Base-by-base conservation (phyloP, 2,329 filamentous ascomycete species). In the Epichloe uncinata region DNA sequence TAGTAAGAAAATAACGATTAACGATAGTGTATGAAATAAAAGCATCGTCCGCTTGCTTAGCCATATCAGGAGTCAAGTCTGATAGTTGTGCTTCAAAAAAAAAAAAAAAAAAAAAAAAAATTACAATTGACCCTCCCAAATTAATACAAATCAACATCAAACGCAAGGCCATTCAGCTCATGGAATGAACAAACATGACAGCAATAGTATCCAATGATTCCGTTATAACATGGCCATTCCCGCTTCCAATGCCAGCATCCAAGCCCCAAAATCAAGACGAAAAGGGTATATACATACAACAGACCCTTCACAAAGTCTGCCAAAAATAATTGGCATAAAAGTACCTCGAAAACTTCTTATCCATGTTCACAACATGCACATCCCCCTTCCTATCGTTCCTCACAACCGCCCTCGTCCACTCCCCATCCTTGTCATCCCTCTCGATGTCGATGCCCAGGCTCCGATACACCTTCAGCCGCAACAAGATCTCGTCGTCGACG, bases 301-400 rank as follows among this genome's bases (percentile, higher is more conserved):
- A 45, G 20, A 20, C 33, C n/a, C 16, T 58, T 58, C 52, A 94
- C 65, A 96, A 73, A 33, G 82, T 91, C 60, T 88, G 78, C 93
- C 93, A 98, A 63, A 97, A 94, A 65, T 95, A 95, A 60, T 95
- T 94, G 20, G 90, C 87, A 61, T 96, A 95, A 63, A 94, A 96
- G 65, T 85, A 91, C 54, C 83, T 78, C 52, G 87, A 91, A 65
- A 95, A 90, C 70, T 93, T 95, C 59, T 85, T 82, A 60, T 97
- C 90, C 65, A 98, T 82, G 61, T 95, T 95, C 53, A 98, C 84
- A 46, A 97, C 87, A 64, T 95, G 87, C 47, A 97, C 88, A 64
- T 97, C 90, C 8, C 8, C 90, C 71, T 89, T 91, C 56, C 81
- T 77, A 53, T 83, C 82, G 63, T 95, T 96, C 54, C 88, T 74